Base-by-base conservation (phyloP, 2,329 filamentous ascomycete species). In the Cladophialophora bantiana region DNA sequence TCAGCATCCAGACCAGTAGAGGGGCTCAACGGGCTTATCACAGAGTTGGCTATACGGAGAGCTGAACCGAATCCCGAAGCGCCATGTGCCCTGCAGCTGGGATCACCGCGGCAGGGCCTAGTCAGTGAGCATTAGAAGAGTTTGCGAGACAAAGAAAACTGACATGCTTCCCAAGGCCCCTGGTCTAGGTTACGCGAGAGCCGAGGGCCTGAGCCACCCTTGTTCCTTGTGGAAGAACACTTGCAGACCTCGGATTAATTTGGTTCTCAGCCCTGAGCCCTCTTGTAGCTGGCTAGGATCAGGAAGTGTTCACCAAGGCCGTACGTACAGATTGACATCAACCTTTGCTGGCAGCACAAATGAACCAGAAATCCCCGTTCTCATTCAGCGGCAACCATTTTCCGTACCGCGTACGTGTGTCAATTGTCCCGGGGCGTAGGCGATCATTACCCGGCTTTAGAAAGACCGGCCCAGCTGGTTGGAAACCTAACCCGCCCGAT, bases 31-130 rank as follows among this genome's bases (percentile, higher is more conserved):
- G 5, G 31, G 31, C 52, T 55, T 55, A 55, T 55, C 50, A 54
- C 26, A 54, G 26, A 54, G 7, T 12, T 45, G 12, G n/a, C 31
- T 55, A 35, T 34, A n/a, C 31, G 52, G 52, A 20, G 31, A 55
- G 52, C 52, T 55, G 52, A 55, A 55, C 52, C 52, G 52, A 55
- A 36, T 55, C 52, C 52, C 52, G 52, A 55, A 31, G 31, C 52
- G 34, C 52, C 52, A 55, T 35, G 52, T 55, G 52, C 52, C 52
- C 35, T 20, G 52, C 31, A 34, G 13, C 31, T 35, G 52, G 52
- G 34, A 55, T 36, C 34, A 36, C 52, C 40, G 9, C 9, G 18
- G 45, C 45, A 26, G 45, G 40, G 45, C 10, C 20, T 50, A 50
- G 45, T 50, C 18, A 50, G 2, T 50, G 40, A 40, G 36, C 15